Base-by-base conservation (phyloP, 805 yeast genomes). In the Candida germanica region DNA sequence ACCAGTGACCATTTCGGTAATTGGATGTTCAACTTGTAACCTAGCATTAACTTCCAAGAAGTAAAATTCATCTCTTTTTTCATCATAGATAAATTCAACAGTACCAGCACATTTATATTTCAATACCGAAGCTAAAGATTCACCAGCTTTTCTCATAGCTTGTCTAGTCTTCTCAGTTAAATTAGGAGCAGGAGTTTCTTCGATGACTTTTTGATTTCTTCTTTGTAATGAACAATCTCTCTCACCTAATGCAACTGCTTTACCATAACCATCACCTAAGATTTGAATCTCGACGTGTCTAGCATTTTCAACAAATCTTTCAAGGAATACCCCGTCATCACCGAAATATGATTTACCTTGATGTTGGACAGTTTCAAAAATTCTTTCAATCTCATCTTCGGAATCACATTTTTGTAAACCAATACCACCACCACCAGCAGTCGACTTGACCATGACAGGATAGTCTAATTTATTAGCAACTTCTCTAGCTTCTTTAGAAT, bases 391-490 rank as follows among this genome's bases (percentile, higher is more conserved):
- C 42, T 93, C 97, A 13, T 59, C 79, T 48, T 77, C 85, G 23
- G 79, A 73, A 53, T 89, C 96, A 40, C 89, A 97, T 56, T 88
- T 85, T 61, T 91, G 97, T 49, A 91, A 69, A 46, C 98, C 98
- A 54, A 91, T 91, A 64, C 98, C 98, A 62, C 98, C 98, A 54
- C 98, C 98, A 58, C 98, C 98, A 17, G 98, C 98, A 43, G 98
- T 93, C 17, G 95, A 84, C 63, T 91, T 91, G 33, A 93, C 86
- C 98, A 91, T 91, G 22, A 91, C 78, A 19, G 98, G 98, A 51
- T 87, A 93, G 39, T 75, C 84, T 33, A 91, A 68, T 50, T 75
- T 65, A 12, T 76, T 79, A 11, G 96, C 98, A 44, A 82, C 75
- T 42, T 65, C 71, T 39, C 71, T 68, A 3, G 98, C 98, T 51